Percentiles rank a stretch among this genome's conserved stretches.
These are phyloP conservation scores for Sarocladium strictum DNA, from an alignment of 2,329 filamentous ascomycete genomes.

Conservation along the genomic window DNA sequence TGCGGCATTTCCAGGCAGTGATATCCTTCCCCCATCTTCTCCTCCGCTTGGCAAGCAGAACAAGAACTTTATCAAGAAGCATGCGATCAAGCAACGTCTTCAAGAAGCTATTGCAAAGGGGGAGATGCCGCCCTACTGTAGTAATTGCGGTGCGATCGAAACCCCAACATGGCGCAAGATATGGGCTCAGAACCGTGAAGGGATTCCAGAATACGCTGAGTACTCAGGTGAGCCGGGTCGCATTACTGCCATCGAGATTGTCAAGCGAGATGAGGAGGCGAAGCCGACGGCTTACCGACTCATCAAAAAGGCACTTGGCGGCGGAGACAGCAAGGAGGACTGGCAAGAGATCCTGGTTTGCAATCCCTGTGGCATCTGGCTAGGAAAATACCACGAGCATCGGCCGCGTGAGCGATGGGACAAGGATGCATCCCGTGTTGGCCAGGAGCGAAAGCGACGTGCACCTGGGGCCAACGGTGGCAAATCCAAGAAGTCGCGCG, in stretches of 20 bases:
- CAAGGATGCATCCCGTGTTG: slow-evolving; percentile 49
- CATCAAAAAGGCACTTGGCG: slow-evolving; percentile 66
- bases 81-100: slow-evolving; percentile 52
- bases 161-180: slow-evolving; percentile 96
- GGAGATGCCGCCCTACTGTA: slow-evolving; percentile 80
- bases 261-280: slow-evolving; percentile 57
- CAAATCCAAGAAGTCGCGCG: slow-evolving; percentile 41
- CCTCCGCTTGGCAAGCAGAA: slow-evolving; percentile 44
- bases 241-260: slow-evolving; percentile 66
- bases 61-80: slow-evolving; percentile 61
- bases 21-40: slow-evolving; percentile 32
- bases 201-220: slow-evolving; percentile 63
- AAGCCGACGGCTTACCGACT: slow-evolving; percentile 64
- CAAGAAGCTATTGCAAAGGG: slow-evolving; percentile 67
- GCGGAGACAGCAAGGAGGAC: slow-evolving; percentile 55
- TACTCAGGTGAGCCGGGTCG: slow-evolving; percentile 67
- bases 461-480: slow-evolving; percentile 30
- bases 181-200: slow-evolving; percentile 70
- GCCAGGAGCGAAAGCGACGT: slow-evolving; percentile 44
- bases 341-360: slow-evolving; percentile 76
- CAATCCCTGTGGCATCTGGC: slow-evolving; percentile 95
- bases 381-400: slow-evolving; percentile 80
- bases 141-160: slow-evolving; percentile 90
- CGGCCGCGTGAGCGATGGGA: slow-evolving; percentile 82
- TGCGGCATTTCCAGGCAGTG: slow-evolving; percentile 23